Evolutionary conservation across 1,284 basidiomycete species (phyloP).

Genomic region (Ustilago loliicola): DNA sequence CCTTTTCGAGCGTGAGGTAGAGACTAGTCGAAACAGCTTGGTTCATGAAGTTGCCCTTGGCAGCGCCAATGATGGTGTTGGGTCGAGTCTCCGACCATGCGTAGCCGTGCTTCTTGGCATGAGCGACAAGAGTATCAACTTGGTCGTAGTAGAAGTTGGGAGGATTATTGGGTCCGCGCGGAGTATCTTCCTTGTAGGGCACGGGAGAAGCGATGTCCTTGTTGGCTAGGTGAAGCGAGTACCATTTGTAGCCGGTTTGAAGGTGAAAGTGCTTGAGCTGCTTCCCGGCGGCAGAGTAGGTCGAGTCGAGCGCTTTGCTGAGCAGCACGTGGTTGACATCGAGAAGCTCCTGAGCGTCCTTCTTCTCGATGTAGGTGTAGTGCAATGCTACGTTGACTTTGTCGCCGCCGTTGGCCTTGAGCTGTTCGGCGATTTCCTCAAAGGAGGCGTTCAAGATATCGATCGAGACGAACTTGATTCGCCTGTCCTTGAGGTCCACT

Average conservation of each 20-base stretch:
- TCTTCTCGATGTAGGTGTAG: slow-evolving; percentile 55
- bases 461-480: slow-evolving; percentile 51
- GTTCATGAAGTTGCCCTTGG: slow-evolving; percentile 55
- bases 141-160: slow-evolving; percentile 54
- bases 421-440: slow-evolving; percentile 29
- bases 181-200: slow-evolving; percentile 42
- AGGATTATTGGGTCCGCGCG: slow-evolving; percentile 35
- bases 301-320: slow-evolving; percentile 46
- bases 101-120: slow-evolving; percentile 48
- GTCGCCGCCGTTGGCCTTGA: slow-evolving; percentile 38
- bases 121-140: slow-evolving; percentile 41
- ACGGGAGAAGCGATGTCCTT: slow-evolving; percentile 44
- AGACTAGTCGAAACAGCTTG: slow-evolving; percentile 46
- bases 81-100: slow-evolving; percentile 49
- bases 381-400: slow-evolving; percentile 40
- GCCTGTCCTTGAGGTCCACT: slow-evolving; percentile 40
- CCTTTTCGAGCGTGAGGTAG: slow-evolving; percentile 46
- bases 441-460: slow-evolving; percentile 42
- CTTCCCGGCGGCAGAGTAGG: slow-evolving; percentile 34
- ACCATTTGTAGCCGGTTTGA: slow-evolving; percentile 56
- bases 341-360: slow-evolving; percentile 39
- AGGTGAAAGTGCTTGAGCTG: slow-evolving; percentile 46
- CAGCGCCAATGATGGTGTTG: slow-evolving; percentile 53
- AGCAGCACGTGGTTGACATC: slow-evolving; percentile 45
- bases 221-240: slow-evolving; percentile 48